phyloP scores from a whole-genome alignment of 2,329 filamentous ascomycete genomes.

The Herpomyces periplanetae region DNA sequence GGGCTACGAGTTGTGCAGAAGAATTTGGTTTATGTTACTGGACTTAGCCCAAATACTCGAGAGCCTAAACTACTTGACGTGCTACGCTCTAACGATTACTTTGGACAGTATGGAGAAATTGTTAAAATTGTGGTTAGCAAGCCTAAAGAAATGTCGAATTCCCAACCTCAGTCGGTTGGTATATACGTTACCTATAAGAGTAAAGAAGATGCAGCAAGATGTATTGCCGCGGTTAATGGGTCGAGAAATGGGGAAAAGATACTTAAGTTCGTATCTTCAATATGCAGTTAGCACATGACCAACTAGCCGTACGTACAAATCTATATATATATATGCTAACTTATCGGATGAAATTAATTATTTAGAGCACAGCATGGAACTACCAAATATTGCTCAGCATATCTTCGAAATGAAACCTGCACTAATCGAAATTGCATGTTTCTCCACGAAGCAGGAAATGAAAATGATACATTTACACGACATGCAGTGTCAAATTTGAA shows the following conservation, averaged over 20 bases:
- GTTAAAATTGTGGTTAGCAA: slow-evolving; percentile 97
- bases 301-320: neutral
- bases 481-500: too few species aligned
- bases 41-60: slow-evolving; percentile 15
- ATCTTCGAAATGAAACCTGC: slow-evolving; percentile 68
- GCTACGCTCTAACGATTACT: slow-evolving; percentile 59
- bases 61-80: slow-evolving; percentile 77
- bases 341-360: slow-evolving; percentile 1
- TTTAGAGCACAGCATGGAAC: slow-evolving; percentile 33
- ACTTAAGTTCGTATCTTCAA: slow-evolving; percentile 18
- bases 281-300: slow-evolving; percentile 11
- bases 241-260: slow-evolving; percentile 60
- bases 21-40: slow-evolving; percentile 91
- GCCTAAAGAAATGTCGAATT: slow-evolving; percentile 28
- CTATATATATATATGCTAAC: slow-evolving; percentile 1
- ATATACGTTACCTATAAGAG: slow-evolving; percentile 94
- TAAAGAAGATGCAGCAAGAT: slow-evolving; percentile 56
- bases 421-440: slow-evolving; percentile 95
- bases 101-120: slow-evolving; percentile 91
- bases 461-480: slow-evolving; percentile 76
- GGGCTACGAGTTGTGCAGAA: slow-evolving; percentile 89
- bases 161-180: slow-evolving; percentile 52
- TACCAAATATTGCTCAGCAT: slow-evolving; percentile 93
- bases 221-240: slow-evolving; percentile 67
- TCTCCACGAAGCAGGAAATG: slow-evolving; percentile 84